Evolutionary conservation across 441 rosid genomes (phyloP).

Genomic region (Erodium moschatum): DNA sequence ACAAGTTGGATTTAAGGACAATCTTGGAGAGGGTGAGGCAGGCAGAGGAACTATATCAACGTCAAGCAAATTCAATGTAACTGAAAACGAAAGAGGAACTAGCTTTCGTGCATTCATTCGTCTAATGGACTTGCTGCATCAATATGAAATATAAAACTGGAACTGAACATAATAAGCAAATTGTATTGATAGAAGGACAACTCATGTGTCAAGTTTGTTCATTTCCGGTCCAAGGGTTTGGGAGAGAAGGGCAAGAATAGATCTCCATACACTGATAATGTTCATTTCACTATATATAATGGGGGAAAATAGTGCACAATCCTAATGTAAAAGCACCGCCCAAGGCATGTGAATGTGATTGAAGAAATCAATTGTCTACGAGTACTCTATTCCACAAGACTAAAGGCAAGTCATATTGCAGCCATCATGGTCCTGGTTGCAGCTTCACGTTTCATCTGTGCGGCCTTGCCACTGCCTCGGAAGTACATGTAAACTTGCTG

Average conservation of each 20-base stretch:
- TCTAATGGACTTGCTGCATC: too few relatives aligned
- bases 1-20: constrained; percentile 54
- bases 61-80: too few relatives aligned
- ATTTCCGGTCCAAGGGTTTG: not conserved
- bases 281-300: not conserved
- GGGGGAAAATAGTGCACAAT: not conserved
- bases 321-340: not conserved
- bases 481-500: constrained; percentile 99
- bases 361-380: not conserved
- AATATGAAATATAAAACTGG: not conserved
- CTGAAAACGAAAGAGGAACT: too few relatives aligned
- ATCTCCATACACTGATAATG: not conserved
- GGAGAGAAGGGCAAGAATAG: too few relatives aligned
- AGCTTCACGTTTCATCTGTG: constrained; percentile 76
- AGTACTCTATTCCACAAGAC: constrained; percentile 2
- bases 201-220: not conserved
- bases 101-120: too few relatives aligned
- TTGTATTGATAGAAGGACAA: not conserved
- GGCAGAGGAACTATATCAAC: too few relatives aligned
- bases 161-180: not conserved
- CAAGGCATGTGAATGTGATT: not conserved
- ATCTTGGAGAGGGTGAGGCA: too few relatives aligned
- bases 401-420: constrained; percentile 45
- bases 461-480: constrained; percentile 94
- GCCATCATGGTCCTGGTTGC: constrained; percentile 54